Conservation (phyloP, 2,329 filamentous ascomycete species). For the Arthrocladium fulminans region DNA sequence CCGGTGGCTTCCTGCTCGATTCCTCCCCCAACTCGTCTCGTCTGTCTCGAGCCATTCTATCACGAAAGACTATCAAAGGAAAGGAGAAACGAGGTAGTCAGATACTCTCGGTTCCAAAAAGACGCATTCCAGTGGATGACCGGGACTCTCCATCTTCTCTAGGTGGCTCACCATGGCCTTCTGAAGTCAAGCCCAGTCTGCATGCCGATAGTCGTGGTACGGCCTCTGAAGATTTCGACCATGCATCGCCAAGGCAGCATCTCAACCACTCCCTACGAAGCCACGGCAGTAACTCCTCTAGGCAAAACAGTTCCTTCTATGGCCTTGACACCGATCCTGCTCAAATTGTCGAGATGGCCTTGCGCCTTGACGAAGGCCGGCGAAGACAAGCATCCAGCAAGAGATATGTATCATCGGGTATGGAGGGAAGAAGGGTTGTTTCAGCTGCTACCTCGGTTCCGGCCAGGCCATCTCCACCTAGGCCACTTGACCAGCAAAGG, state of each 20-base stretch:
- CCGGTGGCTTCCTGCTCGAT: constrained; percentile 40
- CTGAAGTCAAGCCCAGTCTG: constrained; percentile 21
- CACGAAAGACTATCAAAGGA: constrained; percentile 28
- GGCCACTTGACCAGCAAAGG: constrained; percentile 1
- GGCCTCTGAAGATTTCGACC: not conserved
- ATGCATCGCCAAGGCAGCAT: not conserved
- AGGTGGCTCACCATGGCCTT: constrained; percentile 26
- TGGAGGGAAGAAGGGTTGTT: constrained; percentile 19
- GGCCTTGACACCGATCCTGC: constrained; percentile 65
- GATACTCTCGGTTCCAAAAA: constrained; percentile 29
- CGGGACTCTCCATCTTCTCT: constrained; percentile 26
- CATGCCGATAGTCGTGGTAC: constrained; percentile 10
- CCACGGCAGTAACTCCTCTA: constrained; percentile 1
- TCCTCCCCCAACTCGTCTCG: constrained; percentile 28
- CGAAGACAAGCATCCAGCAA: constrained; percentile 50
- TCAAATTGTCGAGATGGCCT: constrained; percentile 85
- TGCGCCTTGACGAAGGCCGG: constrained; percentile 76
- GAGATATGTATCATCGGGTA: constrained; percentile 30
- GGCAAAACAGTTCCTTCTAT: not conserved
- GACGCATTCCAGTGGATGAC: constrained; percentile 29
- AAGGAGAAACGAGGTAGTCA: constrained; percentile 32
- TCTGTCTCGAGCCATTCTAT: constrained; percentile 24
- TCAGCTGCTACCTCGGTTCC: constrained; percentile 13
- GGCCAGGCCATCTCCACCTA: constrained; percentile 8
- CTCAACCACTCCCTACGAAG: not conserved